phyloP scores from a whole-genome alignment of 2,329 filamentous ascomycete genomes.

The Fusarium sp. region DNA sequence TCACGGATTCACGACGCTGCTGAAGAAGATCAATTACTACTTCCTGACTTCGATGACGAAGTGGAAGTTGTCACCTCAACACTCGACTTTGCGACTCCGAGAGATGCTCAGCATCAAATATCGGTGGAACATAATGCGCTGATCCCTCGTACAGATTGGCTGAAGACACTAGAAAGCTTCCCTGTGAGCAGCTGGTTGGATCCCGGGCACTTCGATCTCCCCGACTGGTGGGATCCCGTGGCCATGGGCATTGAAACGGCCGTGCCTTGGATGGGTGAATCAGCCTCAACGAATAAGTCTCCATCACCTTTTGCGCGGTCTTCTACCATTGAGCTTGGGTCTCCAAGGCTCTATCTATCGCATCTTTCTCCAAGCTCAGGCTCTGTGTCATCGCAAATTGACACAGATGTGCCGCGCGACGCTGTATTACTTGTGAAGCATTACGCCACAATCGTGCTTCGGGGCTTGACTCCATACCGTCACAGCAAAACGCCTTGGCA shows the following conservation, averaged over 20 bases:
- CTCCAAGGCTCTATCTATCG: accelerated
- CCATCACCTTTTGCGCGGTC: neutral
- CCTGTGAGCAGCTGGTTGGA: neutral
- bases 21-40: accelerated
- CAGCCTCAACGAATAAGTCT: neutral
- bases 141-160: neutral
- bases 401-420: slow-evolving; percentile 5
- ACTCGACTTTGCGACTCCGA: neutral
- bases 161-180: neutral
- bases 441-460: slow-evolving; percentile 19
- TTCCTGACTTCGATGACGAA: neutral
- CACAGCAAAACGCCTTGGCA: slow-evolving; percentile 36
- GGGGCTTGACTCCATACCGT: slow-evolving; percentile 21
- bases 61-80: neutral
- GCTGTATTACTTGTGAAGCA: slow-evolving; percentile 26
- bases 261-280: neutral
- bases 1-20: accelerated
- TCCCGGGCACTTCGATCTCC: neutral
- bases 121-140: neutral
- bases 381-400: neutral
- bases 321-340: accelerated
- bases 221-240: slow-evolving; percentile 19
- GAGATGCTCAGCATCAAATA: neutral
- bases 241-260: neutral
- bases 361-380: accelerated